Conservation (phyloP, 306 rosid genomes). For the Vigna nakashimae region DNA sequence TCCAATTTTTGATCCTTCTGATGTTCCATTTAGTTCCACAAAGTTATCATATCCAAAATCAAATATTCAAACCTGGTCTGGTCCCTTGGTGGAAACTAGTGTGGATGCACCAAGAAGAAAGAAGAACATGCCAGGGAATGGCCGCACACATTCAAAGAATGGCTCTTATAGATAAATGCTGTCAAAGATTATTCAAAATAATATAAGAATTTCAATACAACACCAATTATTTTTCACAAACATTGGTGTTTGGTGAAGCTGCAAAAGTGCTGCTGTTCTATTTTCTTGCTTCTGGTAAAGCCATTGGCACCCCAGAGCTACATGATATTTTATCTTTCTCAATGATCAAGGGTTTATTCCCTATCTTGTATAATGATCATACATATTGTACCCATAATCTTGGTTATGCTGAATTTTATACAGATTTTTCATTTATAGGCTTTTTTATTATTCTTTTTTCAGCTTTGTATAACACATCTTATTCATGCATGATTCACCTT, state of each 20-base stretch:
- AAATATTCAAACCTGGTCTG: constrained; percentile 92
- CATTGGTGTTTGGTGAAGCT: constrained; percentile 53
- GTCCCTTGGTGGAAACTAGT: constrained; percentile 80
- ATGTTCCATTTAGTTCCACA: constrained; percentile 87
- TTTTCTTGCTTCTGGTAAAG: constrained; percentile 32
- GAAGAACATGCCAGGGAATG: constrained; percentile 70
- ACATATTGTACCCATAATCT: neutral
- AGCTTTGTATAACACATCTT: no score
- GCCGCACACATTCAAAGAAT: constrained; percentile 59
- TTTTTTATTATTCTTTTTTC: no score
- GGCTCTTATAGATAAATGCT: constrained; percentile 56
- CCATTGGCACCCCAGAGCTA: constrained; percentile 46
- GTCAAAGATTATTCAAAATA: constrained; percentile 38
- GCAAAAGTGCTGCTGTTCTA: constrained; percentile 60
- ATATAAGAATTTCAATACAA: constrained; percentile 42
- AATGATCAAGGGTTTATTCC: constrained; percentile 54
- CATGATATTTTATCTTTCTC: constrained; percentile 53
- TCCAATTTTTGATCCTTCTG: constrained; percentile 85
- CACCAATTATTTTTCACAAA: constrained; percentile 55
- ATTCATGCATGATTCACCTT: no score
- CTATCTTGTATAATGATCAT: constrained; percentile 58
- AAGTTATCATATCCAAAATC: constrained; percentile 79
- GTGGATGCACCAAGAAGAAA: constrained; percentile 81
- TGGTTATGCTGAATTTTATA: no score
- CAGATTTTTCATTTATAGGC: no score